Percentiles rank a stretch among this genome's conserved stretches.
phyloP scores from a whole-genome alignment of 805 yeast species.

The Middelhovenomyces tepae region DNA sequence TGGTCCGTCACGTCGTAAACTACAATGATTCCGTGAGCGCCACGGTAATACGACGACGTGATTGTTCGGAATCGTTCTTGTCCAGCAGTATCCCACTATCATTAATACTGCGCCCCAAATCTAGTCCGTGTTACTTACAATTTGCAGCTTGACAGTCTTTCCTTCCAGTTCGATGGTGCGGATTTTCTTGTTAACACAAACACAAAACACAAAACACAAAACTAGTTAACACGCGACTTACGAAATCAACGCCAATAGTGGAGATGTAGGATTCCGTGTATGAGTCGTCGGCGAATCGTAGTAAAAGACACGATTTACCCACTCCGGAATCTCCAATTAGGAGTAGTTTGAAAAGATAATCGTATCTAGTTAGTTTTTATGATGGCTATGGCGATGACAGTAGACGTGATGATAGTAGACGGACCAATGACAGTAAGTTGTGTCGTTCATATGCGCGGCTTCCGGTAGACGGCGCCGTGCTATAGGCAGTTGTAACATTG shows the following conservation, averaged over 20 bases:
- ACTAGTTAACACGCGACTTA: conserved; percentile 7
- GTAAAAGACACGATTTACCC: conserved; percentile 89
- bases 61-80: conserved; percentile 98
- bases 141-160: conserved; percentile 92
- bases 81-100: conserved; percentile 94
- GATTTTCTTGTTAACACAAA: conserved; percentile 30
- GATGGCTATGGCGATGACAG: conserved; percentile 1
- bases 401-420: too few relatives aligned
- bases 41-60: conserved; percentile 95
- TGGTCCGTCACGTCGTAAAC: conserved; percentile 98
- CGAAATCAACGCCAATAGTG: conserved; percentile 95
- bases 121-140: conserved; percentile 27
- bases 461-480: too few relatives aligned
- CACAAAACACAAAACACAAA: conserved; percentile 1
- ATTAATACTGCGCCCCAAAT: conserved; percentile 1
- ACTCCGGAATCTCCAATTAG: conserved; percentile 98
- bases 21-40: conserved; percentile 96
- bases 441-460: too few relatives aligned
- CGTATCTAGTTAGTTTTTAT: conserved; percentile 66
- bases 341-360: conserved; percentile 86
- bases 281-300: conserved; percentile 95
- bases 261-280: conserved; percentile 95
- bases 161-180: conserved; percentile 76
- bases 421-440: too few relatives aligned
- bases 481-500: too few relatives aligned